Evolutionary conservation across 345 rosid genomes (phyloP).

Genomic region (Eucalyptus caleyi): DNA sequence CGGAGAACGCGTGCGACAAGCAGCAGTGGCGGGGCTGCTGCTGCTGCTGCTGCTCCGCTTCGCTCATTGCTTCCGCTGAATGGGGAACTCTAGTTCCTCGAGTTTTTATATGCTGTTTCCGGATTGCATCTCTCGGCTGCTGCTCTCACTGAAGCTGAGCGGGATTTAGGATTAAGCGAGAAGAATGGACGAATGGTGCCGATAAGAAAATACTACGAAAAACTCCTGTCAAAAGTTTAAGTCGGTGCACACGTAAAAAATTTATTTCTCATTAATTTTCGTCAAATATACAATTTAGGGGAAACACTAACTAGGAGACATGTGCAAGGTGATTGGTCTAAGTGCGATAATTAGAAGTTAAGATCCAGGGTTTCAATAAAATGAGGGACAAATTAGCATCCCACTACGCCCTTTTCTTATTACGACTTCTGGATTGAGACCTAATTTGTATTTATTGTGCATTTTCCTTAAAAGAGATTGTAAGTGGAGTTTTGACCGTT

Average conservation of each 20-base stretch:
- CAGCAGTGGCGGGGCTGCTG: constrained; percentile 29
- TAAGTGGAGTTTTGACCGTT: background rate
- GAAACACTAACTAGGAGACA: background rate
- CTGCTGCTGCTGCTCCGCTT: background rate
- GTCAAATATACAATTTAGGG: no score
- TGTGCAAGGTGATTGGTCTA: background rate
- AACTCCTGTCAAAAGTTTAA: no score
- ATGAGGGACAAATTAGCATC: background rate
- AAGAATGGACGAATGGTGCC: background rate
- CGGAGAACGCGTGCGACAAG: constrained; percentile 46
- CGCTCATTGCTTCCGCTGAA: background rate
- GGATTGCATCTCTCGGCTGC: background rate
- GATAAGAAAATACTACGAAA: no score
- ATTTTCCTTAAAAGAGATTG: background rate
- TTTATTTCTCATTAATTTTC: no score
- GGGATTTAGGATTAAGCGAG: background rate
- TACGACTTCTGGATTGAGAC: background rate
- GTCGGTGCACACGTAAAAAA: accelerated
- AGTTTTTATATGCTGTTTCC: background rate
- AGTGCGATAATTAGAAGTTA: background rate
- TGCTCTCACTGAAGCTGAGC: background rate
- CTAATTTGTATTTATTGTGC: no score
- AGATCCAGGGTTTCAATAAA: background rate
- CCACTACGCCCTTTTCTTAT: accelerated
- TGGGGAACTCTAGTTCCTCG: background rate